Conservation (phyloP, 441 rosid species). For the Mallotus repandus region DNA sequence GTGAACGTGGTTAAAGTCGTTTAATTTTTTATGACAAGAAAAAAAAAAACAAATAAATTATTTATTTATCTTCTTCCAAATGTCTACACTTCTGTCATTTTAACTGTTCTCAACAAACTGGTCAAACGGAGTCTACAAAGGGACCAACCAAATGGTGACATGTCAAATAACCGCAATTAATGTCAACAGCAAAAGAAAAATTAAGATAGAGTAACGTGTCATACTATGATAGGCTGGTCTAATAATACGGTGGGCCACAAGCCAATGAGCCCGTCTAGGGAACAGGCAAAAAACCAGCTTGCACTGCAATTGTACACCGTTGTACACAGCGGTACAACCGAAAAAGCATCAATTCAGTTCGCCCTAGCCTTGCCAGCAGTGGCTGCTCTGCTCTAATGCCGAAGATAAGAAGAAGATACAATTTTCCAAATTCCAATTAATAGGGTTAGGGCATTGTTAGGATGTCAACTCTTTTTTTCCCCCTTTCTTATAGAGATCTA, state of each 20-base stretch:
- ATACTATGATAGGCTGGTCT: neutral
- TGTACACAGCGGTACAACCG: neutral
- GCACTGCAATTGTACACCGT: neutral
- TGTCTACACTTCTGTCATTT: no score
- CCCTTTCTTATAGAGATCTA: no score
- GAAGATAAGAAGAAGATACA: no score
- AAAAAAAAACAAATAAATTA: no score
- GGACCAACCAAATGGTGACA: conserved; percentile 6
- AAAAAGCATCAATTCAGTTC: neutral
- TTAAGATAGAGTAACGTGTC: neutral
- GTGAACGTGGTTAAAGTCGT: no score
- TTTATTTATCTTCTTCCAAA: no score
- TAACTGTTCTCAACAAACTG: neutral
- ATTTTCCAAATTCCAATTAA: no score
- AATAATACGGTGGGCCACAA: neutral
- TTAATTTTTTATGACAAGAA: no score
- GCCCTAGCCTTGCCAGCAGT: no score
- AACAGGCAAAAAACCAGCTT: neutral
- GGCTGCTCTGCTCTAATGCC: no score
- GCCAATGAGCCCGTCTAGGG: neutral
- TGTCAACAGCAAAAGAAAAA: neutral
- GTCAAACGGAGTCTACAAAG: conserved; percentile 23
- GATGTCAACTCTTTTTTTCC: no score
- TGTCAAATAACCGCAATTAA: neutral
- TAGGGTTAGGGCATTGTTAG: no score